Percentiles rank a stretch among this genome's conserved stretches.
These are phyloP conservation scores for Pichia kudriavzevii DNA, from an alignment of 1,139 yeast genomes.

Conservation along the genomic window DNA sequence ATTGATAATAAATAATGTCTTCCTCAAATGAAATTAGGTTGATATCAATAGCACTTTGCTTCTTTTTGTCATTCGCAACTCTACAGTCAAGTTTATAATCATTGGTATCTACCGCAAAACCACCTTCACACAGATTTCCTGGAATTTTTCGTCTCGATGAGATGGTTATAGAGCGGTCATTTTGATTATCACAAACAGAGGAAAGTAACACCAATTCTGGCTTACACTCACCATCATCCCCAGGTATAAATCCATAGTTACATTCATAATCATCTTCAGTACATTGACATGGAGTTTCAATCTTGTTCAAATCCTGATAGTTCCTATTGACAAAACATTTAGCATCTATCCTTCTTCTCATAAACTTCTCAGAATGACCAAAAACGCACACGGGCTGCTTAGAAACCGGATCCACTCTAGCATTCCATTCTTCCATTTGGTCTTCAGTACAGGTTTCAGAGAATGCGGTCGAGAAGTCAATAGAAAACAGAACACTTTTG, in stretches of 20 bases:
- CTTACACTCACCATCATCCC: constrained; percentile 45
- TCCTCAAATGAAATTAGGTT: constrained; percentile 24
- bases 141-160: constrained; percentile 22
- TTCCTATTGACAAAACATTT: constrained; percentile 59
- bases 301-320: constrained; percentile 50
- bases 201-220: constrained; percentile 32
- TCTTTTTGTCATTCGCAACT: constrained; percentile 11
- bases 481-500: constrained; percentile 31
- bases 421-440: constrained; percentile 68
- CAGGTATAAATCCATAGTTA: constrained; percentile 44
- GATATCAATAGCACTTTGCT: constrained; percentile 16
- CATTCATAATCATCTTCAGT: constrained; percentile 67
- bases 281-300: constrained; percentile 62
- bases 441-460: constrained; percentile 40
- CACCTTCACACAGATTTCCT: constrained; percentile 24
- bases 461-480: constrained; percentile 60
- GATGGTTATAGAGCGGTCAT: constrained; percentile 15
- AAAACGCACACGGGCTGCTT: constrained; percentile 55
- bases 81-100: constrained; percentile 23
- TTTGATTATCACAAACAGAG: constrained; percentile 18
- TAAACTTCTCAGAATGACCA: constrained; percentile 65
- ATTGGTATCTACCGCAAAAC: constrained; percentile 19
- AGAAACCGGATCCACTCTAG: constrained; percentile 40
- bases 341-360: constrained; percentile 61
- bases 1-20: constrained; percentile 45